These are phyloP conservation scores for Puccinia polysora DNA, from an alignment of 1,284 basidiomycete genomes.

Conservation along the genomic window DNA sequence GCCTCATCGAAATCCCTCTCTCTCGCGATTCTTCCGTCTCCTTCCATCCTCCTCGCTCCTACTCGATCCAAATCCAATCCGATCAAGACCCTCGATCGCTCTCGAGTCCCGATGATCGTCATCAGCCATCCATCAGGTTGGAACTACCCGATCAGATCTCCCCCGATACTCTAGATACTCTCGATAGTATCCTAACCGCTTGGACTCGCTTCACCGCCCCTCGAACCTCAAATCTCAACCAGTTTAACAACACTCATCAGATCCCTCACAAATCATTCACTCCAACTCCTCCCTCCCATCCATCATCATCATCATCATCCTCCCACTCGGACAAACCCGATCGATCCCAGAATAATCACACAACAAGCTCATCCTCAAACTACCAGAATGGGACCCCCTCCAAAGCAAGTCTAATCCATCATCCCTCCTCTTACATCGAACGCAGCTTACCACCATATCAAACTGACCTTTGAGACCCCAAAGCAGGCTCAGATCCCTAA, in stretches of 20 bases:
- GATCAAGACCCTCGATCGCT: neutral
- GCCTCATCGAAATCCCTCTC: constrained; percentile 39
- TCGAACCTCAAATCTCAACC: neutral
- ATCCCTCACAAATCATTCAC: neutral
- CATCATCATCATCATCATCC: neutral
- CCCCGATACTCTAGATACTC: constrained; percentile 17
- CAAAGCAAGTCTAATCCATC: neutral
- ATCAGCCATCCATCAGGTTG: neutral
- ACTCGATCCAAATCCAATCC: constrained; percentile 11
- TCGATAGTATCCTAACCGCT: constrained; percentile 29
- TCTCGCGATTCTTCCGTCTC: neutral
- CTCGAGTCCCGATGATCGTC: neutral
- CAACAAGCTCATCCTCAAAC: neutral
- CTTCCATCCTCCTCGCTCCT: constrained; percentile 14
- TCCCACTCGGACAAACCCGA: neutral
- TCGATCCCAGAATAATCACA: neutral
- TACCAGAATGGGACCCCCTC: constrained; percentile 8
- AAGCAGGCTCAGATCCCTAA: constrained; percentile 1
- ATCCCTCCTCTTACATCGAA: neutral
- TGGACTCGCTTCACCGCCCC: constrained; percentile 27
- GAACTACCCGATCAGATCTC: neutral
- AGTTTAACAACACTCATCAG: constrained; percentile 18
- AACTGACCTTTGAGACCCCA: too few species aligned
- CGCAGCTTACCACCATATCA: neutral
- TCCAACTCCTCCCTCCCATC: constrained; percentile 11